Evolutionary conservation across 768 basidiomycete genomes (phyloP), one percentile per base, ranked within the genome.

Genomic region (Suillus clintonianus): DNA sequence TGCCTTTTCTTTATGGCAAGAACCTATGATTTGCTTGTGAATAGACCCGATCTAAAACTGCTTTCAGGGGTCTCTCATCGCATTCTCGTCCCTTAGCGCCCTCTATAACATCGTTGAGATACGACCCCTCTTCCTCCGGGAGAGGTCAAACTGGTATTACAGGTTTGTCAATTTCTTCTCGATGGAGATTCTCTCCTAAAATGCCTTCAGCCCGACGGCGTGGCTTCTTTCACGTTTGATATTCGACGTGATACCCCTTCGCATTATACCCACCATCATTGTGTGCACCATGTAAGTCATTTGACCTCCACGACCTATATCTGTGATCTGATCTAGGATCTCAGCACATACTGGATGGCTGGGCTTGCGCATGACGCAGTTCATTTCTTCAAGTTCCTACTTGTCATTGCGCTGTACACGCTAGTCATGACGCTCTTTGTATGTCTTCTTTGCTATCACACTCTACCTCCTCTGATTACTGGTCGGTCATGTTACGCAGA

Each of bases 261-360:
- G 96, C 34, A 80, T 99, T 48, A 82, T 97, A 43, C 96, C 96
- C 2, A 95, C 94, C 0, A 89, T 99, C 59, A 79, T 96, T 57
- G 89, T 97, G 7, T 85, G 89, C 4, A 87, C 92, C 5, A 92
- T 95, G 90, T 94, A 67, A 71, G 91, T 76, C 3, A 39, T 27
- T 34, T 61, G 17, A 57, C 36, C 10, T 47, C 3, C 37, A 19
- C 1, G 4, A 11, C 17, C 37, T 6, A 15, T 50, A 19, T 48
- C 19, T 57, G 45, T 43, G 39, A 30, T 61, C 67, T 65, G 53
- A 69, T 62, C 7, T 19, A 24, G 14, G n/a, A 57, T 36, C 48
- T 11, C 64, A 91, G 90, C 59, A 89, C 89, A n/a, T 95, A 94
- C 69, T 94, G 93, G 92, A 95, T 98, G 96, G 94, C 94, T 3